Evolutionary conservation across 2,329 filamentous ascomycete species (phyloP), one percentile per base, ranked within the genome.

Genomic region (Fusarium sp.): DNA sequence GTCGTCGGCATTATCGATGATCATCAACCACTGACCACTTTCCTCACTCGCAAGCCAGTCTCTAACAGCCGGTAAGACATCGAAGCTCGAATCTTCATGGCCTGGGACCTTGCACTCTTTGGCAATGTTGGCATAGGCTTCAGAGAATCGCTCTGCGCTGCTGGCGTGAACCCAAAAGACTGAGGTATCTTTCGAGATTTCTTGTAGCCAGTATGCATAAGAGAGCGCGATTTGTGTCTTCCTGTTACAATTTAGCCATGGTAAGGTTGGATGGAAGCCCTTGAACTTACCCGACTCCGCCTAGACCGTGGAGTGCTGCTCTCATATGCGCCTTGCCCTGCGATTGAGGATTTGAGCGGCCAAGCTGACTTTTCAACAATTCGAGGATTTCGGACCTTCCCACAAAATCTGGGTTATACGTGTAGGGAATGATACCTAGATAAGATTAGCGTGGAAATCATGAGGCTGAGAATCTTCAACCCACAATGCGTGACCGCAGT

Each of bases 111-210:
- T 70, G 34, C 76, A 72, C 3, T 59, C 18, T 14, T 76, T 58
- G 1, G 79, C 79, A n/a, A 82, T 81, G 0, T 40, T 46, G 26
- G 59, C 18, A n/a, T 78, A 81, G 0, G 71, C 70, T 44, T 81
- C 69, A 11, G 76, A 69, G n/a, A 81, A 73, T 1, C 79, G 74
- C 2, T 74, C 75, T 1, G 51, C 33, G 4, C 66, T 79, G 5
- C 63, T 72, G 0, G 77, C 78, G 58, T 80, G 75, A 2, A 81
- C 64, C 78, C 78, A 81, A 45, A 81, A 80, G 2, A 78, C 64
- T 17, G 76, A 79, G 0, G 26, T 48, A 7, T 66, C 34, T 0
- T 66, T 53, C 6, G 15, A 42, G 7, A 39, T 8, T 0, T 66
- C 58, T 1, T 56, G 66, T 2, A 58, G 0, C 69, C 71, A 73